Percentiles rank a stretch among this genome's conserved stretches.
phyloP scores from a whole-genome alignment of 305 asterid genomes.

The Rubia peregrina region DNA sequence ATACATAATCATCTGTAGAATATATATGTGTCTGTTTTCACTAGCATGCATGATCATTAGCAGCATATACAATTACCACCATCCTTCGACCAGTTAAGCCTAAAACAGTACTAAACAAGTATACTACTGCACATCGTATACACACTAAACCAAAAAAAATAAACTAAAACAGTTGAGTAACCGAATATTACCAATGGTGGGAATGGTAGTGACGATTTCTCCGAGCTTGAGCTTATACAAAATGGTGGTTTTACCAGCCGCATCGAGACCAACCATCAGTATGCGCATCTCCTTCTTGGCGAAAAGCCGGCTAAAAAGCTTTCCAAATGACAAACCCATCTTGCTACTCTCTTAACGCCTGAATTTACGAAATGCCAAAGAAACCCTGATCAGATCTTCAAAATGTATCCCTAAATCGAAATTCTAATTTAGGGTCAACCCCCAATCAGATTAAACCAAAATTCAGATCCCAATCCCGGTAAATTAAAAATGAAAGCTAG shows the following conservation, averaged over 20 bases:
- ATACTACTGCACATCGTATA: too few species aligned
- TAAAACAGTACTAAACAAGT: neutral
- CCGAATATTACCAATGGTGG: neutral
- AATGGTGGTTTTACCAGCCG: conserved; percentile 96
- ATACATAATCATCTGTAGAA: too few species aligned
- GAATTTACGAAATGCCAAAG: conserved; percentile 6
- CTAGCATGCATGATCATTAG: too few species aligned
- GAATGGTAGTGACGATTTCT: conserved; percentile 26
- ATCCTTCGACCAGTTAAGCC: neutral
- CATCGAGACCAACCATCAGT: conserved; percentile 95
- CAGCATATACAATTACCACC: neutral
- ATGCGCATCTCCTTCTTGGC: conserved; percentile 94
- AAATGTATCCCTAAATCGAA: neutral
- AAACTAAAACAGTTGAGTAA: too few species aligned
- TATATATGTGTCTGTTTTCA: too few species aligned
- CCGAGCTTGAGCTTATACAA: conserved; percentile 96
- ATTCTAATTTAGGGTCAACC: neutral
- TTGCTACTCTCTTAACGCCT: conserved; percentile 9
- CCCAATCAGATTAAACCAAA: neutral
- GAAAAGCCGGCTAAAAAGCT: conserved; percentile 81
- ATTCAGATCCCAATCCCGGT: neutral
- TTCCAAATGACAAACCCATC: conserved; percentile 27
- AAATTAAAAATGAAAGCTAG: neutral
- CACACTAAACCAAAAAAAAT: too few species aligned
- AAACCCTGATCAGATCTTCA: neutral